Percentiles rank a stretch among this genome's conserved stretches.
Evolutionary conservation across 1,284 basidiomycete genomes (phyloP).

Genomic region (Ceratobasidium sp.): DNA sequence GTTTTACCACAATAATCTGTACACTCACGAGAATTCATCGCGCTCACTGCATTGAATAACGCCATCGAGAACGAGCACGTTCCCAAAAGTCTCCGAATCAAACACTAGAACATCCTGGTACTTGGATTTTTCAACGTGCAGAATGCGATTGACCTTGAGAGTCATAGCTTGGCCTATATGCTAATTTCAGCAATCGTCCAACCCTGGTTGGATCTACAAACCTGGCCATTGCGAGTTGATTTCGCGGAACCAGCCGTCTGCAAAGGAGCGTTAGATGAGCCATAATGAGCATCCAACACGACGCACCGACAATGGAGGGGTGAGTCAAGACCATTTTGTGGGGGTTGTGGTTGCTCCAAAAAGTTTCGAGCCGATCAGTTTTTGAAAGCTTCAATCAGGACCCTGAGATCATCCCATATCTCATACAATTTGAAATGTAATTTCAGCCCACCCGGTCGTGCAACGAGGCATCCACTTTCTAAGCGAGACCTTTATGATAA

Average conservation of each 20-base stretch:
- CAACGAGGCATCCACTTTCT: no score
- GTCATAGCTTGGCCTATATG: conserved; percentile 83
- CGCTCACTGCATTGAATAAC: conserved; percentile 97
- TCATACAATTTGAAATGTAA: conserved; percentile 26
- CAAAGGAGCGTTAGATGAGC: conserved; percentile 42
- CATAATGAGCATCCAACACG: neutral
- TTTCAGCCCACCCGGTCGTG: conserved; percentile 7
- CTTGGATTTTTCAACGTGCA: conserved; percentile 91
- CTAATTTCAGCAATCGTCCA: conserved; percentile 37
- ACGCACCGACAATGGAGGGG: conserved; percentile 37
- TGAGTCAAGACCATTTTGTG: conserved; percentile 40
- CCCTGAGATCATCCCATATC: conserved; percentile 29
- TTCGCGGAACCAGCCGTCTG: conserved; percentile 98
- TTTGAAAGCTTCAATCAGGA: conserved; percentile 22
- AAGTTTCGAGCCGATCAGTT: conserved; percentile 30
- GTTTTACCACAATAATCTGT: neutral
- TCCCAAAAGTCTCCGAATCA: conserved; percentile 92
- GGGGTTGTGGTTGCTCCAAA: neutral
- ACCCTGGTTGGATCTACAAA: conserved; percentile 46
- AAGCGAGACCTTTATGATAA: no score
- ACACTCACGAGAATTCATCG: conserved; percentile 93
- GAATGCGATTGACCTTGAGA: conserved; percentile 92
- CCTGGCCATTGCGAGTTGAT: conserved; percentile 96
- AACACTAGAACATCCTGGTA: conserved; percentile 98
- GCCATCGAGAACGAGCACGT: conserved; percentile 95